Percentiles rank a stretch among this genome's conserved stretches.
These are phyloP conservation scores for Candida golubevii DNA, from an alignment of 805 yeast species.

Conservation along the genomic window DNA sequence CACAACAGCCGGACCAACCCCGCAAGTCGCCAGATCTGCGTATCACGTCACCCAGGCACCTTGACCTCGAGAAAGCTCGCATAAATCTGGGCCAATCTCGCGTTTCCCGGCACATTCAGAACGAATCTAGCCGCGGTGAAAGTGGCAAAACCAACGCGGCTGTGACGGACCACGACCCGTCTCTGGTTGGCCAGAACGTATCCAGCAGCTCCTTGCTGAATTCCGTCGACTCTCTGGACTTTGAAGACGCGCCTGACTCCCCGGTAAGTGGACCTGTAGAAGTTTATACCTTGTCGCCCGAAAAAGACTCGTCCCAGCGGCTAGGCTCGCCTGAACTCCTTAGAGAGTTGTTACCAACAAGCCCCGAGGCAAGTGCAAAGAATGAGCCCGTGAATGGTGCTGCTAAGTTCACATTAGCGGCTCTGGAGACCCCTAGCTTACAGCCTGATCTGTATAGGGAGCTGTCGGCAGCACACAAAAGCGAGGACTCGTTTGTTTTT, in stretches of 20 bases:
- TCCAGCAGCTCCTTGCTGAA: not conserved
- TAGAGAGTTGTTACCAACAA: not conserved
- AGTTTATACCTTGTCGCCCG: not conserved
- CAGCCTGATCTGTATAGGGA: not conserved
- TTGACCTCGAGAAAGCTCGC: not conserved
- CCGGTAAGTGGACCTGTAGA: constrained; percentile 1
- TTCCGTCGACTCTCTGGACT: constrained; percentile 4
- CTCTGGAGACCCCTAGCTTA: not conserved
- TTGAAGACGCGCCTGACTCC: constrained; percentile 8
- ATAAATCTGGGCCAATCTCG: not conserved
- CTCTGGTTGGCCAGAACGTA: not conserved
- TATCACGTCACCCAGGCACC: not conserved
- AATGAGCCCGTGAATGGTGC: not conserved
- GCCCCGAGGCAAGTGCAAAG: not conserved
- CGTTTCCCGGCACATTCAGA: not conserved
- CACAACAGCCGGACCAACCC: not conserved
- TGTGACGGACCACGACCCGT: not conserved
- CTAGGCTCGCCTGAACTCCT: not conserved
- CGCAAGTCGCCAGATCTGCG: not conserved
- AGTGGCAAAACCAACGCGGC: not conserved
- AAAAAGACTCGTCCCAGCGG: not conserved
- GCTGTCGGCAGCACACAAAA: not conserved
- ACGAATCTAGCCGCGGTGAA: not conserved
- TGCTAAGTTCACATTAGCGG: not conserved
- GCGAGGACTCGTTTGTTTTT: not conserved